These are phyloP conservation scores for Clarireedia homoeocarpa DNA, from an alignment of 2,329 filamentous ascomycete species.

Conservation along the genomic window DNA sequence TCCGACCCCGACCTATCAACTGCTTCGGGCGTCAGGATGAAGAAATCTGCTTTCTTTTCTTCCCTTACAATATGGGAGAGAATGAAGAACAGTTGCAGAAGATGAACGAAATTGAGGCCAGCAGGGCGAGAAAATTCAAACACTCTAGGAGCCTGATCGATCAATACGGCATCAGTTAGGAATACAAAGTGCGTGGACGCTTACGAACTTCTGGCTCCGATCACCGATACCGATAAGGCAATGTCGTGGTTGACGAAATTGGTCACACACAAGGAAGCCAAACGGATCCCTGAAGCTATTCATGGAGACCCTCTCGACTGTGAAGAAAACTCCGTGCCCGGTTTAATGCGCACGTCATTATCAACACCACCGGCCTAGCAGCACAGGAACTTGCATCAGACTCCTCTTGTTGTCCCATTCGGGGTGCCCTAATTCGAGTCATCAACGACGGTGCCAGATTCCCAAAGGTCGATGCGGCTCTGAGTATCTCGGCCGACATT, in stretches of 20 bases:
- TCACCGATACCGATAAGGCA: conserved; percentile 5
- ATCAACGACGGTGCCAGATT: conserved; percentile 8
- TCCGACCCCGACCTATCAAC: conserved; percentile 1
- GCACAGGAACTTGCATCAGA: not conserved
- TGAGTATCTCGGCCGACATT: not conserved
- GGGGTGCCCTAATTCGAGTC: conserved; percentile 7
- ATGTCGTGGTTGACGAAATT: conserved; percentile 8
- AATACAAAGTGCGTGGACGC: conserved; percentile 1
- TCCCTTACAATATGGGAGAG: not conserved
- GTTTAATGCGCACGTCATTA: conserved; percentile 2
- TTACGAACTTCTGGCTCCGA: conserved; percentile 6
- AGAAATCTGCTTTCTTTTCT: conserved; percentile 3
- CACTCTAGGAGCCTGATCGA: not conserved
- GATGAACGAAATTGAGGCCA: not conserved
- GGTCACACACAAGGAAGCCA: not conserved
- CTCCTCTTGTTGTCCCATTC: not conserved
- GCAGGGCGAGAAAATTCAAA: not conserved
- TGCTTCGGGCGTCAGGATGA: conserved; percentile 2
- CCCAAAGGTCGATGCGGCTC: not conserved
- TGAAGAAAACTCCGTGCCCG: not conserved
- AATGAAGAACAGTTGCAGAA: not conserved
- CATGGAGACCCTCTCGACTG: not conserved
- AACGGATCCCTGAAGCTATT: conserved; percentile 2
- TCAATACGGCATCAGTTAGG: not conserved
- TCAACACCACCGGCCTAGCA: conserved; percentile 7